Conservation (phyloP, 805 yeast genomes). For the Myxozyma sirexii region DNA sequence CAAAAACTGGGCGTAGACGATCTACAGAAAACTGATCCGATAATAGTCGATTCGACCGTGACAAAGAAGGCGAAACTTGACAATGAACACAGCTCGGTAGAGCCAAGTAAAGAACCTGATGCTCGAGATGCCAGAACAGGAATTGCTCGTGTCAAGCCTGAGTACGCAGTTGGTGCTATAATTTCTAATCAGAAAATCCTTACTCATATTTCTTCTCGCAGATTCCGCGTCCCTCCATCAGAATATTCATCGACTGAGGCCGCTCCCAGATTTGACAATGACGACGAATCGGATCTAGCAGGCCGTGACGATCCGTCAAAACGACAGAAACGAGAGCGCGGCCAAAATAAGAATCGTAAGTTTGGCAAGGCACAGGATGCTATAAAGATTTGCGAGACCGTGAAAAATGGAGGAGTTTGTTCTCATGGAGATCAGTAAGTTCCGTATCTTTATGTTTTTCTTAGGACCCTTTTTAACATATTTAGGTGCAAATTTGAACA, state of each 20-base stretch:
- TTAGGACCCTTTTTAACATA: not conserved
- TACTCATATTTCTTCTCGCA: not conserved
- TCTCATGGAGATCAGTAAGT: constrained; percentile 27
- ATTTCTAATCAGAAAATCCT: not conserved
- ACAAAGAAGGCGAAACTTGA: not conserved
- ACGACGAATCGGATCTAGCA: not conserved
- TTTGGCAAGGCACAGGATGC: constrained; percentile 67
- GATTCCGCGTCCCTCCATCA: constrained; percentile 1
- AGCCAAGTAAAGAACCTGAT: not conserved
- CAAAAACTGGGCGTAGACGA: too few relatives aligned
- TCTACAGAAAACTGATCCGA: too few relatives aligned
- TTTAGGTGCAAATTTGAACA: constrained; percentile 71
- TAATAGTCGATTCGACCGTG: not conserved
- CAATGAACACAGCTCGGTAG: not conserved
- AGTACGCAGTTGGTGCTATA: constrained; percentile 53
- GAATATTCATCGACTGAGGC: not conserved
- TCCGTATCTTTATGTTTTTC: not conserved
- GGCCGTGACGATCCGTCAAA: not conserved
- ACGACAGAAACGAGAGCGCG: constrained; percentile 47
- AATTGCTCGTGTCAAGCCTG: constrained; percentile 74
- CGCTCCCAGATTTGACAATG: not conserved
- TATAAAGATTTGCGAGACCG: constrained; percentile 64
- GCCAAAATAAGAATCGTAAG: constrained; percentile 84
- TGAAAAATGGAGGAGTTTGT: constrained; percentile 43
- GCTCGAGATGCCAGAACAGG: constrained; percentile 48